phyloP scores from a whole-genome alignment of 768 basidiomycete genomes.

The Auricularia sp. region DNA sequence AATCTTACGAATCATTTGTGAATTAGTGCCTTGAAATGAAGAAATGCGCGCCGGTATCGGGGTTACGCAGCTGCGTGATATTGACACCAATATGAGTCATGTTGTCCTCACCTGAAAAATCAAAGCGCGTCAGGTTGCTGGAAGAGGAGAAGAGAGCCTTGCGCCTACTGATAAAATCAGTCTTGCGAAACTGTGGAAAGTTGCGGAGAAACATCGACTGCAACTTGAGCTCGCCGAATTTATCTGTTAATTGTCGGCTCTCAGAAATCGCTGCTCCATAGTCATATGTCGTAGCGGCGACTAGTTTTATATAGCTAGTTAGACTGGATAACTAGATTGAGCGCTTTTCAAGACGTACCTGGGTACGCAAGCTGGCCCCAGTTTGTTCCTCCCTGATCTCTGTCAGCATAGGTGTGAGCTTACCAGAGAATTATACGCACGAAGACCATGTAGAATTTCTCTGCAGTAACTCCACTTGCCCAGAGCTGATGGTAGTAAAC shows the following conservation, averaged over 20 bases:
- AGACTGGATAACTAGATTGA: constrained; percentile 7
- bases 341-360: constrained; percentile 12
- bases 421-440: not conserved
- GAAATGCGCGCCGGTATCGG: constrained; percentile 16
- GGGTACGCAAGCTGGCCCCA: constrained; percentile 20
- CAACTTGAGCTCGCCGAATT: constrained; percentile 23
- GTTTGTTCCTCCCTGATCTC: constrained; percentile 15
- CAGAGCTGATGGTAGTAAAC: constrained; percentile 6
- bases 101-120: constrained; percentile 3
- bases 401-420: not conserved
- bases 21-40: constrained; percentile 19
- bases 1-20: constrained; percentile 8
- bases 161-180: constrained; percentile 12
- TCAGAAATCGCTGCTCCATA: constrained; percentile 21
- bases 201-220: constrained; percentile 20
- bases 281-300: constrained; percentile 13
- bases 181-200: constrained; percentile 16
- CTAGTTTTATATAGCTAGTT: not conserved
- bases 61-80: constrained; percentile 16
- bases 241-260: constrained; percentile 16
- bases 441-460: constrained; percentile 16
- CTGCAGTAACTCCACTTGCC: constrained; percentile 13
- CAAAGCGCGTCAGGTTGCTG: constrained; percentile 8
- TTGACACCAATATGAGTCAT: not conserved
- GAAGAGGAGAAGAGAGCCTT: constrained; percentile 10